Evolutionary conservation across 2,329 filamentous ascomycete genomes (phyloP).

Genomic region (Myriosclerotinia duriaeana): DNA sequence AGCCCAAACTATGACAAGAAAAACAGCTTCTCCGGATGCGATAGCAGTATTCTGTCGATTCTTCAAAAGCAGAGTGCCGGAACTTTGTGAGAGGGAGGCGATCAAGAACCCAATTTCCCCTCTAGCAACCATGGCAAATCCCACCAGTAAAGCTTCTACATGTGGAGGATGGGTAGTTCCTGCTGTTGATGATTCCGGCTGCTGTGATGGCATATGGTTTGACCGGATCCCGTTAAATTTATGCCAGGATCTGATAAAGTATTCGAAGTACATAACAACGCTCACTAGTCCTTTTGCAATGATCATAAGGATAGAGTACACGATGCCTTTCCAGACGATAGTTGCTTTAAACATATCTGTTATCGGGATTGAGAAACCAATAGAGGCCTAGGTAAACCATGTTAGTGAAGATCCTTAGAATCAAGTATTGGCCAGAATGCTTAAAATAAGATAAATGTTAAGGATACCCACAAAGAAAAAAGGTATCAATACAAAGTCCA

Average conservation of each 20-base stretch:
- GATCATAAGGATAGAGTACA: constrained; percentile 71
- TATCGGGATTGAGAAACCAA: constrained; percentile 78
- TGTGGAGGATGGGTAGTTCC: constrained; percentile 29
- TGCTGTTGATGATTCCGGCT: neutral
- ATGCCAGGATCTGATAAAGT: neutral
- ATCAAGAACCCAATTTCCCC: constrained; percentile 81
- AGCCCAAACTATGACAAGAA: constrained; percentile 56
- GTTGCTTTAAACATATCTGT: constrained; percentile 62
- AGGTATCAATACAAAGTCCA: constrained; percentile 52
- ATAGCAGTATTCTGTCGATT: constrained; percentile 12
- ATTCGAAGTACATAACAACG: constrained; percentile 36
- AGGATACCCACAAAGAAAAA: constrained; percentile 58
- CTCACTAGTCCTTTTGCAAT: constrained; percentile 62
- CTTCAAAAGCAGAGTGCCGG: constrained; percentile 39
- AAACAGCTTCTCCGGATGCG: constrained; percentile 43
- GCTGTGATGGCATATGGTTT: neutral
- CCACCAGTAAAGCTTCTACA: constrained; percentile 26
- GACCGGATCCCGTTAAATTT: neutral
- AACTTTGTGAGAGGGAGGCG: constrained; percentile 62
- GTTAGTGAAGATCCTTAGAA: neutral
- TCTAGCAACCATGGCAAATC: constrained; percentile 68
- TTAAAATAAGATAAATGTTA: neutral
- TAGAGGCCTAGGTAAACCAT: constrained; percentile 48
- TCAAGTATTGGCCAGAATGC: neutral
- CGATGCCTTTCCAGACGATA: constrained; percentile 69